Base-by-base conservation (phyloP, 2,329 filamentous ascomycete species). In the Clonostachys rhizophaga region DNA sequence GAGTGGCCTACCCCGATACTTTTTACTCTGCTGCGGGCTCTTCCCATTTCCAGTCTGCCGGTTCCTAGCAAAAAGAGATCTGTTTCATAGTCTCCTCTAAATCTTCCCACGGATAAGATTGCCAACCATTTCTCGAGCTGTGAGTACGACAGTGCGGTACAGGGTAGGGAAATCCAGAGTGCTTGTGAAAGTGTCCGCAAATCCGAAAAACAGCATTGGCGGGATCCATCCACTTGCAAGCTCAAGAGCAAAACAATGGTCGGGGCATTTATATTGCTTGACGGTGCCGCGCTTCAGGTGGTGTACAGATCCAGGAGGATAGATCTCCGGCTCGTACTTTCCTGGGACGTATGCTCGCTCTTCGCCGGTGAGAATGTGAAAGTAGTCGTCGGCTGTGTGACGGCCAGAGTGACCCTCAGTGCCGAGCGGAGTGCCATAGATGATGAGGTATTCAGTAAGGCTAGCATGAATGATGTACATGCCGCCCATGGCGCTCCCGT, bases 331-430 rank as follows among this genome's bases (percentile, higher is more conserved):
- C 63, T 79, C 75, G 66, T 82, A 89, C 52, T 74, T 62, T 54
- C 86, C 86, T 3, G 84, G 81, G 6, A 80, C 76, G 73, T 90
- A 91, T 53, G 89, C 87, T 58, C 81, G 75, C 69, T 95, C 84
- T 57, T 84, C 82, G 57, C 91, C 91, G 34, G 75, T 74, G 33
- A 96, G 76, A 74, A 96, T 95, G 75, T 91, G 82, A 77, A 96
- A 96, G 76, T 94, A 96, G 75, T 96, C 91, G 69, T 95, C 88
- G 14, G 90, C 90, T 11, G 89, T 92, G 76, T 95, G 91, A 44
- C 90, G 87, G 53, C 91, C 91, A 2, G 83, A 82, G 75, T 95
- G 90, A 51, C 91, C 91, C 69, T 95, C 90, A 12, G 91, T 95
- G 57, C 90, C 90, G 55, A 91, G 70, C 10, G 88, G 78, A 2